Evolutionary conservation across 176 grass and related monocot genomes (phyloP).

Genomic region (Oryza rufipogon): DNA sequence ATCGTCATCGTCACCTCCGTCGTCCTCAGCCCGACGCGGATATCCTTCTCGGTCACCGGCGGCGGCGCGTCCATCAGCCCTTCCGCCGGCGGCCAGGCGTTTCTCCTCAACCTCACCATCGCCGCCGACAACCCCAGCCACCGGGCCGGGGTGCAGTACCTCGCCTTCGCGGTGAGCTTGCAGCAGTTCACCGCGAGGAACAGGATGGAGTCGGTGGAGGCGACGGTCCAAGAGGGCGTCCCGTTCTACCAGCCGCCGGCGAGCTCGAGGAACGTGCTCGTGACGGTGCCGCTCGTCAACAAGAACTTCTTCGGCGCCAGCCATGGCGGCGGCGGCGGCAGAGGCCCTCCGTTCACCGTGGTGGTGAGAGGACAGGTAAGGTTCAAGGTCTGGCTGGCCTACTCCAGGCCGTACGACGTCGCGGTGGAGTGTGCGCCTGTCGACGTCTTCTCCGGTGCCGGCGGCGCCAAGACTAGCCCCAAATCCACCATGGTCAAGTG

Average conservation of each 20-base stretch:
- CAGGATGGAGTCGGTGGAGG: neutral
- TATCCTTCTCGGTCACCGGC: slow-evolving; percentile 10
- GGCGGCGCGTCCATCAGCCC: neutral
- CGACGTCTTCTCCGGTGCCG: too few species aligned
- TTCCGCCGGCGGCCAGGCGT: neutral
- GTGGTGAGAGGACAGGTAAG: neutral
- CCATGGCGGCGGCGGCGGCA: too few species aligned
- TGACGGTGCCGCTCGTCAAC: neutral
- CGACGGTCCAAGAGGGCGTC: neutral
- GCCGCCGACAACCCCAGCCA: slow-evolving; percentile 24
- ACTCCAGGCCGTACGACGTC: neutral
- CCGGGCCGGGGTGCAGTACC: slow-evolving; percentile 18
- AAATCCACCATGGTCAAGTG: neutral
- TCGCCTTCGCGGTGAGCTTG: neutral
- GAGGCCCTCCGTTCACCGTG: neutral
- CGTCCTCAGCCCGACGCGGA: slow-evolving; percentile 21
- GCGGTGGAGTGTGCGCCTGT: neutral
- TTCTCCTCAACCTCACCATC: slow-evolving; percentile 10
- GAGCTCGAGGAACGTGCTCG: neutral
- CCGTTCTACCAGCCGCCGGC: slow-evolving; percentile 7
- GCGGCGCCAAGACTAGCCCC: too few species aligned
- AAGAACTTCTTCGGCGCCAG: too few species aligned
- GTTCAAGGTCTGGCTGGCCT: neutral
- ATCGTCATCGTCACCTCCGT: neutral
- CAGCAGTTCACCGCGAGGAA: neutral